These are phyloP conservation scores for Beta macrorhiza DNA, from an alignment of 179 eudicot species.

Conservation along the genomic window DNA sequence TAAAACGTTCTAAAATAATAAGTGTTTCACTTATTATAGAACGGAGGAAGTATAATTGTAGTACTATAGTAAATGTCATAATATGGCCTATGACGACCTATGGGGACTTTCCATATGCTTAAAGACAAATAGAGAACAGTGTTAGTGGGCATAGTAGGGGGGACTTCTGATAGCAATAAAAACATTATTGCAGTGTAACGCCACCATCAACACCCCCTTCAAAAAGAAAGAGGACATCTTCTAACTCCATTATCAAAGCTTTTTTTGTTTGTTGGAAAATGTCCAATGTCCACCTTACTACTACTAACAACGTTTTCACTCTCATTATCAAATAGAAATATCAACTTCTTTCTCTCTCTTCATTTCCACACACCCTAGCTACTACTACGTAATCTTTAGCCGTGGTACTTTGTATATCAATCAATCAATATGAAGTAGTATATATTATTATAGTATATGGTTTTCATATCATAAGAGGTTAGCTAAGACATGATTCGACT, in stretches of 20 bases:
- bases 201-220: constrained; percentile 4
- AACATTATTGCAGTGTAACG: constrained; percentile 19
- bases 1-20: too few species aligned
- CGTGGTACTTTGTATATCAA: constrained; percentile 14
- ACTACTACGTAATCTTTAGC: constrained; percentile 3
- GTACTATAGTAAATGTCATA: not conserved
- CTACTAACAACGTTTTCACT: constrained; percentile 5
- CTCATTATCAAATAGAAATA: constrained; percentile 10
- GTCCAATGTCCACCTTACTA: constrained; percentile 4
- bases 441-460: not conserved
- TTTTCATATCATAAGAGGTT: not conserved
- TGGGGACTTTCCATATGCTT: constrained; percentile 11
- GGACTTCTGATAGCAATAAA: constrained; percentile 7
- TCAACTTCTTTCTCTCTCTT: not conserved
- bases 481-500: not conserved
- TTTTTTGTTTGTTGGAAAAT: constrained; percentile 13
- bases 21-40: too few species aligned
- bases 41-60: too few species aligned
- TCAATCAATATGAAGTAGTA: constrained; percentile 1
- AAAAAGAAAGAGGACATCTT: not conserved
- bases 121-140: constrained; percentile 16
- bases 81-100: not conserved
- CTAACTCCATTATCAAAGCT: not conserved
- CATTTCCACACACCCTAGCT: not conserved
- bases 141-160: constrained; percentile 5